Conservation (phyloP, 139 green algal species). For the Chloropicon primus region DNA sequence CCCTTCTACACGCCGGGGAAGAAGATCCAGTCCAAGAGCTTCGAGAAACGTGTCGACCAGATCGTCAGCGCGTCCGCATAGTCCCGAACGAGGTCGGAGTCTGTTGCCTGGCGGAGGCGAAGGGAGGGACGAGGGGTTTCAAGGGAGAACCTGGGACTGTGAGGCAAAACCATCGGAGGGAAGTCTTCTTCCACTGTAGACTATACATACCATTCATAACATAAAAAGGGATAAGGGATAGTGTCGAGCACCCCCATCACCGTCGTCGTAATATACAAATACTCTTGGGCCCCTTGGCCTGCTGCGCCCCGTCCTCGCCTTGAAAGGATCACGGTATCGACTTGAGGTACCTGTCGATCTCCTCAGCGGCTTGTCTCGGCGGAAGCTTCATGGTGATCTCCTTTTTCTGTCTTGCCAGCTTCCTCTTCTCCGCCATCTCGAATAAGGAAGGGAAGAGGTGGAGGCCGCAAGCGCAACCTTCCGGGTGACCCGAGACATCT, state of each 20-base stretch:
- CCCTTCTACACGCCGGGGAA: constrained; percentile 59
- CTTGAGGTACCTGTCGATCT: background rate
- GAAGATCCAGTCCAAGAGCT: constrained; percentile 9
- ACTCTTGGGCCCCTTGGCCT: no score
- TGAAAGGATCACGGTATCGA: no score
- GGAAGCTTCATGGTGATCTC: background rate
- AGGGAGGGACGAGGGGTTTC: no score
- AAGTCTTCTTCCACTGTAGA: no score
- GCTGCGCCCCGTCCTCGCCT: no score
- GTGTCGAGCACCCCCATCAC: no score
- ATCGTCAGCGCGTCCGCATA: background rate
- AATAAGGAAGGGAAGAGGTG: background rate
- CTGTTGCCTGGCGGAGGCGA: no score
- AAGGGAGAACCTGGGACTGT: no score
- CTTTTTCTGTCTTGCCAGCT: background rate
- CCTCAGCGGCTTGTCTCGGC: background rate
- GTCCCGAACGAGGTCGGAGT: background rate
- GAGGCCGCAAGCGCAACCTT: background rate
- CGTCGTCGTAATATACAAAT: no score
- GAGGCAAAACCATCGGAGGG: no score
- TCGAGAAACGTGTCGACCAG: background rate
- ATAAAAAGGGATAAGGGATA: no score
- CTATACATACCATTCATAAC: no score
- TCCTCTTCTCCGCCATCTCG: background rate
- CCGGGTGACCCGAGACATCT: background rate